Base-by-base conservation (phyloP, 129 eudicot genomes). In the Ambrosia artemisiifolia region DNA sequence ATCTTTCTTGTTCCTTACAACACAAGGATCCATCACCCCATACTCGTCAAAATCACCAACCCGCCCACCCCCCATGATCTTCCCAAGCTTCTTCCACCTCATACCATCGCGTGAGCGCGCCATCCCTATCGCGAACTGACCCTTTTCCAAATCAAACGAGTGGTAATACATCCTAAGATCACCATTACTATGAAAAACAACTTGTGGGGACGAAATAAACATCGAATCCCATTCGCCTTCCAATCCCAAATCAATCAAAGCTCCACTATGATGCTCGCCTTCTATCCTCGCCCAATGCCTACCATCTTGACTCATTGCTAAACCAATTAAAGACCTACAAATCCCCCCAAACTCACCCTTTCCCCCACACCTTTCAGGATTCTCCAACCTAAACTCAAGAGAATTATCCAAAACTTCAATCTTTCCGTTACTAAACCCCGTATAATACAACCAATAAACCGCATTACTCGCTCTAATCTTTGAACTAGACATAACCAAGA, bases 261-360 rank as follows among this genome's bases (percentile, higher is more conserved):
- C 87, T 24, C 98, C 98, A 73, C 92, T 89, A 60, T 89, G 96
- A 78, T 89, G 96, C 40, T 93, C 98, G 59, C 98, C 98, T 73
- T 93, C 98, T 40, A 93, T 93, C 65, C 96, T 78, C 11, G 98
- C 96, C 98, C 98, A 93, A 73, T 93, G 88, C 73, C 98, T 84
- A 63, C 98, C 98, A 76, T 93, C 98, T 84, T 93, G 96, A 75
- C 98, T 93, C 89, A 88, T 88, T 2, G 95, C 98, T 73, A 93
- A 89, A 47, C 98, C 98, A 2, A 92, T 88, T 66, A 93, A 77
- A 16, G 96, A 87, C 87, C 81, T 85, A 2, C 24, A 78, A 71
- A 86, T 69, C 83, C 63, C 84, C 38, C 85, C 82, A 59, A 17
- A 60, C 34, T 65, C 82, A 55, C 61, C 66, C 8, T 61, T 67